A percentile compares a stretch with the other conserved stretches of the same genome.
Conservation (phyloP, 2,329 filamentous ascomycete species). For the Neonectria sp. region DNA sequence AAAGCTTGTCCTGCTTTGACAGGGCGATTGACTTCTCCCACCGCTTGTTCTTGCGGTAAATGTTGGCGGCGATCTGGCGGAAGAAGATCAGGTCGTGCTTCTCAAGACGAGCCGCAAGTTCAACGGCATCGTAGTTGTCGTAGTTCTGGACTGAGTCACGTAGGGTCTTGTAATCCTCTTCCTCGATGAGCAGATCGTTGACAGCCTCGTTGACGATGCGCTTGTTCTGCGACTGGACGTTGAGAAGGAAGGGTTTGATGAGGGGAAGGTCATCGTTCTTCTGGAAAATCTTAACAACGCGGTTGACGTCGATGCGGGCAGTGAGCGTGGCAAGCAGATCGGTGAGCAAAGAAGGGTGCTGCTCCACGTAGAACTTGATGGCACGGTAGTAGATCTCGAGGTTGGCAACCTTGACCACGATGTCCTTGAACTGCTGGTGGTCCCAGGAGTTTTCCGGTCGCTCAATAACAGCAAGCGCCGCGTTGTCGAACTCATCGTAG, state of each 20-base stretch:
- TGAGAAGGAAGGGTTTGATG: conserved; percentile 98
- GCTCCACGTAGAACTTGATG: conserved; percentile 96
- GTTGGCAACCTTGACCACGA: conserved; percentile 97
- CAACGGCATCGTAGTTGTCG: conserved; percentile 98
- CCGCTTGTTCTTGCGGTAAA: conserved; percentile 99
- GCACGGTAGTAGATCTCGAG: conserved; percentile 99
- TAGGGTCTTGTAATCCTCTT: conserved; percentile 99
- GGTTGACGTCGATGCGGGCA: conserved; percentile 96
- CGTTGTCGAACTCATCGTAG: conserved; percentile 98
- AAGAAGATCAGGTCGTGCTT: conserved; percentile 99
- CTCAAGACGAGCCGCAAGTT: conserved; percentile 92
- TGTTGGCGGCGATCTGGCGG: conserved; percentile 97
- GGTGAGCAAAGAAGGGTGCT: conserved; percentile 96
- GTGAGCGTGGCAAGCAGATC: conserved; percentile 94
- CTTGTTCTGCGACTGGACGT: conserved; percentile 98
- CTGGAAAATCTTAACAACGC: conserved; percentile 99
- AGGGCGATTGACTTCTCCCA: conserved; percentile 99
- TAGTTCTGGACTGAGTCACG: conserved; percentile 98
- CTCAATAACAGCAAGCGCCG: conserved; percentile 97
- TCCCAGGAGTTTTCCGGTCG: conserved; percentile 98
- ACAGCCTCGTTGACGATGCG: conserved; percentile 97
- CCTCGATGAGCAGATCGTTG: conserved; percentile 97
- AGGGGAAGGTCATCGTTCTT: conserved; percentile 98
- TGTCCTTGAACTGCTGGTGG: conserved; percentile 99
- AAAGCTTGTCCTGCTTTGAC: conserved; percentile 99